Percentiles rank a stretch among this genome's conserved stretches.
Conservation (phyloP, 139 green algal species). For the Picochlorum sp. region DNA sequence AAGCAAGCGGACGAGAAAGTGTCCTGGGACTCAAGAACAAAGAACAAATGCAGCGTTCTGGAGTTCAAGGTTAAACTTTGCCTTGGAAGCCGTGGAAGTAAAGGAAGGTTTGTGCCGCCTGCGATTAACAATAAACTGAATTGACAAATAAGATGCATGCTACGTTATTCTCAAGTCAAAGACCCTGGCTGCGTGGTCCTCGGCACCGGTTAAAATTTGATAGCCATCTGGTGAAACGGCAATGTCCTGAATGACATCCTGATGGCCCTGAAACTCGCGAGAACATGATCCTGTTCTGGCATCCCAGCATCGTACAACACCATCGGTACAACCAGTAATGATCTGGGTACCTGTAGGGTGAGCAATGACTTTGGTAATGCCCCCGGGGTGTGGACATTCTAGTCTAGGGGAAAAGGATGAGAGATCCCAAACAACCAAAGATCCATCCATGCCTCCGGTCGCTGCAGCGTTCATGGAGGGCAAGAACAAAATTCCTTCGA, state of each 20-base stretch:
- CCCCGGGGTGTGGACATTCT: constrained; percentile 51
- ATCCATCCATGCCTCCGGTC: constrained; percentile 59
- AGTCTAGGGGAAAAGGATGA: constrained; percentile 19
- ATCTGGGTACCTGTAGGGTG: constrained; percentile 56
- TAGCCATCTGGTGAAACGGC: constrained; percentile 44
- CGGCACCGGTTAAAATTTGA: constrained; percentile 50
- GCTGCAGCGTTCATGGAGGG: constrained; percentile 36
- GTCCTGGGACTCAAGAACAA: no score
- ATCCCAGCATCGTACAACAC: constrained; percentile 66
- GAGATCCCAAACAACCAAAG: constrained; percentile 65
- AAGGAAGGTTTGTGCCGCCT: no score
- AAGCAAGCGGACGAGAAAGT: no score
- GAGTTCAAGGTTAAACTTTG: neutral
- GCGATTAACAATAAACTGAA: no score
- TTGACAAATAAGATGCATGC: no score
- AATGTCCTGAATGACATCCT: constrained; percentile 53
- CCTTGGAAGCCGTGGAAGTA: neutral
- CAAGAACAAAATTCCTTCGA: constrained; percentile 61
- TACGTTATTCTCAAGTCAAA: constrained; percentile 40
- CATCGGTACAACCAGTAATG: constrained; percentile 68
- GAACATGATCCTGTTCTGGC: constrained; percentile 45
- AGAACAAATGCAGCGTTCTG: no score
- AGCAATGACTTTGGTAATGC: constrained; percentile 44
- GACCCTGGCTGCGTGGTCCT: constrained; percentile 59
- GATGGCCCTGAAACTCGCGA: constrained; percentile 40